A percentile compares a stretch with the other conserved stretches of the same genome.
These are phyloP conservation scores for Chaetothyriales sp. DNA, from an alignment of 2,329 filamentous ascomycete species.

Conservation along the genomic window DNA sequence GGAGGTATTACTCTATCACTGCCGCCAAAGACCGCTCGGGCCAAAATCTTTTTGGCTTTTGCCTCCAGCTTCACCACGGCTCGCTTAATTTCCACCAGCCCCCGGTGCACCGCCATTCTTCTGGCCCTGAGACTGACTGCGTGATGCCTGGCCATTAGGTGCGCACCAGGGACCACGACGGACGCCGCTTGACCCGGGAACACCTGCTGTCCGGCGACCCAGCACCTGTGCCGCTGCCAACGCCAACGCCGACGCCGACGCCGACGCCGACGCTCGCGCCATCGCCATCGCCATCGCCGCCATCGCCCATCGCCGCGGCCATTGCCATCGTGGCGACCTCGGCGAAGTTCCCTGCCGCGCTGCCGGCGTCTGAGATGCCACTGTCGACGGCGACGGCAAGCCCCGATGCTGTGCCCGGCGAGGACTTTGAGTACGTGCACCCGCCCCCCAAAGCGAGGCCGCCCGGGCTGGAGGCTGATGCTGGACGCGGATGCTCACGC, in stretches of 20 bases:
- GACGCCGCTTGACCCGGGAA: background rate
- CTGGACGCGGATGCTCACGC: too few relatives aligned
- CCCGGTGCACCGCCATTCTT: background rate
- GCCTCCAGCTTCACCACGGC: too few relatives aligned
- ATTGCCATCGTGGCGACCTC: constrained; percentile 17
- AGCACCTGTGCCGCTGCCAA: background rate
- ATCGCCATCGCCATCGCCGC: background rate
- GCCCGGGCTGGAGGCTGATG: background rate
- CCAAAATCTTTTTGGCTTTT: too few relatives aligned
- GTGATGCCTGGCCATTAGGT: background rate
- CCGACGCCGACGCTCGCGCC: too few relatives aligned
- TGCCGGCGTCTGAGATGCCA: constrained; percentile 19
- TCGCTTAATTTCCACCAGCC: too few relatives aligned
- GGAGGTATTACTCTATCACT: too few relatives aligned
- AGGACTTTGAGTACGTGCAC: constrained; percentile 34
- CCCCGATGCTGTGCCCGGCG: constrained; percentile 27
- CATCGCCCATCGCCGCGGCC: background rate
- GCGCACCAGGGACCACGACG: background rate
- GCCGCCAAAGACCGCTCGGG: too few relatives aligned
- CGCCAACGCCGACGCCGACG: background rate
- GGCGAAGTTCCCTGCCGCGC: constrained; percentile 18
- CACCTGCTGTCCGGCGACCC: background rate
- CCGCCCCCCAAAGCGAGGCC: background rate
- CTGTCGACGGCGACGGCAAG: constrained; percentile 8
- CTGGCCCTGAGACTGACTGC: background rate